Base-by-base conservation (phyloP, 1,284 basidiomycete species). In the Vanrija sp. region DNA sequence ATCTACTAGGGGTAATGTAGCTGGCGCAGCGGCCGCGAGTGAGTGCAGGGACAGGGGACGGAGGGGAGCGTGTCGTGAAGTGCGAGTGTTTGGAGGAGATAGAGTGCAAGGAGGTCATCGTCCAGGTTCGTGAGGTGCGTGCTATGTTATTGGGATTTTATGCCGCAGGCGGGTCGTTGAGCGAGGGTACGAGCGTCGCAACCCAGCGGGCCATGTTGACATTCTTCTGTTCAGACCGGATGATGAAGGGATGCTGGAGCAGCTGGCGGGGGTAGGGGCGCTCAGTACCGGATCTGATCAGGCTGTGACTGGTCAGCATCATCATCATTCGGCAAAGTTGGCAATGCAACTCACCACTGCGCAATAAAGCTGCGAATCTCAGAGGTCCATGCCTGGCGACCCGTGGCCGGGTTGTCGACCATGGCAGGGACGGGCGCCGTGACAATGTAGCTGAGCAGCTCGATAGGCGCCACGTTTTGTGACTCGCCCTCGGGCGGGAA, bases 291-390 rank as follows among this genome's bases (percentile, higher is more conserved):
- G 65, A 69, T 38, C 69, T 66, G 28, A 70, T 69, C 39, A 77
- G 67, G 47, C 60, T 71, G 50, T 18, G 18, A 15, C 9, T 10
- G 34, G 51, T 44, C 52, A 48, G 53, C 19, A 28, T 14, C 14
- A 34, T 14, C 14, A 34, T 10, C 14, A 34, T 12, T 34, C 34
- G 34, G 34, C 34, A 7, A 34, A 14, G n/a, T n/a, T n/a, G n/a
- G n/a, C n/a, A n/a, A n/a, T n/a, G 34, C 15, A 19, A 45, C 89
- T 69, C 70, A 93, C 90, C 91, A 88, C 65, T 85, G 81, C 69
- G 84, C 86, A 76, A 98, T 86, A 73, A 98, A 98, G 65, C 93
- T 88, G 73, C 95, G 93, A 83, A 98, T 91, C 19, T 85, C 85
- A 43, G 86, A 81, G 51, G 85, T 87, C 89, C 94, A 98, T 6